Base-by-base conservation (phyloP, 805 yeast species). In the Nakazawaea sp. region DNA sequence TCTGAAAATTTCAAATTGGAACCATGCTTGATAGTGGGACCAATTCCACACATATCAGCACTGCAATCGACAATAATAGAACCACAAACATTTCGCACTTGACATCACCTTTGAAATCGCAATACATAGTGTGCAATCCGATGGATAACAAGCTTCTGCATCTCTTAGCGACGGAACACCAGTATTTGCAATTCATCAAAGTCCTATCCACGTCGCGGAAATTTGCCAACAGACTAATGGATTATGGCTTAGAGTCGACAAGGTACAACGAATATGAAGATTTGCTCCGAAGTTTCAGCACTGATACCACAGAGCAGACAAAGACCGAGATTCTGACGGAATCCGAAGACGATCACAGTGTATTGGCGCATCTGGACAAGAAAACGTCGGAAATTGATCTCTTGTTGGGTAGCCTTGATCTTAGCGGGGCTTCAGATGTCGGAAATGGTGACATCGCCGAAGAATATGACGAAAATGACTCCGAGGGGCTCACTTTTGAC, bases 141-240 rank as follows among this genome's bases (percentile, higher is more conserved):
- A 37, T 37, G 40, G 40, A 37, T 18, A 27, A 32, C 20, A 37
- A 37, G n/a, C 27, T 37, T 17, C 40, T 37, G 40, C 40, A 32
- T 20, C 19, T 37, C 11, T 8, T 37, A 16, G 34, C 24, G 24
- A 27, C 27, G 6, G 40, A 37, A 12, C 32, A 27, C 19, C 36
- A 37, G 19, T 37, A 37, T 27, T 32, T 37, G 13, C 40, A 37
- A 21, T 37, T 37, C 16, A 6, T 37, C 24, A 32, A 32, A 19
- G 17, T 37, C 15, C 17, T 37, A 11, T 12, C 32, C 3, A 37
- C 40, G n/a, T 32, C 40, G 2, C 13, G 40, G 15, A 18, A 21
- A 13, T 20, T 27, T n/a, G 40, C 40, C 5, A 32, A 27, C 15
- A 32, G 23, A 17, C 13, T 37, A 8, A n/a, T 23, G 19, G 12